Evolutionary conservation across 345 rosid species (phyloP), one percentile per base, ranked within the genome.

Genomic region (rapeseed (Brassica napus)): DNA sequence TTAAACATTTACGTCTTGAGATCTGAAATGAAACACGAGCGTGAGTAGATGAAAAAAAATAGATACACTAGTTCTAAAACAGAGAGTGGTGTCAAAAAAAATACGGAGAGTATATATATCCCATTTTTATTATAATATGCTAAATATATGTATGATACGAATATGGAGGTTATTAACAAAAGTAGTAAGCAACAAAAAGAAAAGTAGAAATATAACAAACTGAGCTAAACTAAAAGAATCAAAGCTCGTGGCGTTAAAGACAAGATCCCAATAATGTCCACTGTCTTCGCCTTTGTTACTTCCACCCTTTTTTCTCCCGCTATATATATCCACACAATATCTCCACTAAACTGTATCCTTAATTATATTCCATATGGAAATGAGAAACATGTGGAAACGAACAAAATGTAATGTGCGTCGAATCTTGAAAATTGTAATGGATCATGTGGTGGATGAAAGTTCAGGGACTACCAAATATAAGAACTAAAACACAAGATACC

Each of bases 151-250:
- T 42, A 42, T 10, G 49, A 10, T 37, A 42, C 14, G 14, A 42
- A 26, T 24, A 62, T 68, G 18, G 18, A 68, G 66, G 60, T 79
- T 31, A 72, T 66, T 71, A 74, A 26, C 75, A 68, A 74, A 80
- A 74, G 58, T 80, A 74, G 78, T 68, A 74, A 68, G 75, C 71
- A 80, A 30, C 6, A 69, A 74, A 80, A 69, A 35, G 24, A 74
- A 80, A 69, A 73, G 75, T 60, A 37, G 66, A 60, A 74, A 61
- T 31, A 34, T 62, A 35, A 61, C 82, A 79, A 74, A 74, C 5
- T 52, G 60, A 70, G 79, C 71, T 74, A 74, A 80, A 80, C 83
- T 74, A 79, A 79, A 68, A 79, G 82, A 79, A 74, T 74, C 82
- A 68, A 80, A 80, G 71, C 75, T 80, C 83, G 83, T 80, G 83